A percentile compares a stretch with the other conserved stretches of the same genome.
Conservation (phyloP, 495 filamentous ascomycete genomes). For the Podospora anserina region DNA sequence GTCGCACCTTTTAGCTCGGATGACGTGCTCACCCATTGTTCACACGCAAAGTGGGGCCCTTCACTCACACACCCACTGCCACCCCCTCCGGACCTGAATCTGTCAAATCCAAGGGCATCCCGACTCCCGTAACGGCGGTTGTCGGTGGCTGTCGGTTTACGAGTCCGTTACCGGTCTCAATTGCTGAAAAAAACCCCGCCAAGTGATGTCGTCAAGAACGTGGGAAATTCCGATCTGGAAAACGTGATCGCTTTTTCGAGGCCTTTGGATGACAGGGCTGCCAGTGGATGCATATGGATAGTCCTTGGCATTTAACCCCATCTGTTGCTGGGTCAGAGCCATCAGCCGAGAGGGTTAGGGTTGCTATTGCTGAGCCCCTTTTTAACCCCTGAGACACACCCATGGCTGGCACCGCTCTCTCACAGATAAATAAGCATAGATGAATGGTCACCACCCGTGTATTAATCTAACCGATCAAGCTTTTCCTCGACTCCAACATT, state of each 20-base stretch:
- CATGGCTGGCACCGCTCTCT: no score
- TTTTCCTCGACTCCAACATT: not conserved
- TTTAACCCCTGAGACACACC: not conserved
- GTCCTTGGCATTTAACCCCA: not conserved
- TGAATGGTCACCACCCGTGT: not conserved
- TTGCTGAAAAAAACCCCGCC: not conserved
- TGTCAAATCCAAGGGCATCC: not conserved
- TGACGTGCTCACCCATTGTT: conserved; percentile 40
- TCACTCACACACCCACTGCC: not conserved
- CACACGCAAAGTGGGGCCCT: not conserved
- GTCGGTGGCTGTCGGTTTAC: not conserved
- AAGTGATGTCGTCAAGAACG: conserved; percentile 2
- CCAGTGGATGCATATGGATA: not conserved
- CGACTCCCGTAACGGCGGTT: not conserved
- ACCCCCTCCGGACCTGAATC: not conserved
- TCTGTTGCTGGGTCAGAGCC: not conserved
- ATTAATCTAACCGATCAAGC: not conserved
- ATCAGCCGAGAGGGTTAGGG: not conserved
- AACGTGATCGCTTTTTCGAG: not conserved
- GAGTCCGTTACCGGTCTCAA: not conserved
- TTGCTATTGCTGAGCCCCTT: not conserved
- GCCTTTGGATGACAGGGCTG: not conserved
- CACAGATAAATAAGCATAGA: not conserved
- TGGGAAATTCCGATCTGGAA: conserved; percentile 3
- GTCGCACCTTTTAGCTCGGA: conserved; percentile 37